phyloP scores from a whole-genome alignment of 768 basidiomycete species.

The Tricholoma terreum region DNA sequence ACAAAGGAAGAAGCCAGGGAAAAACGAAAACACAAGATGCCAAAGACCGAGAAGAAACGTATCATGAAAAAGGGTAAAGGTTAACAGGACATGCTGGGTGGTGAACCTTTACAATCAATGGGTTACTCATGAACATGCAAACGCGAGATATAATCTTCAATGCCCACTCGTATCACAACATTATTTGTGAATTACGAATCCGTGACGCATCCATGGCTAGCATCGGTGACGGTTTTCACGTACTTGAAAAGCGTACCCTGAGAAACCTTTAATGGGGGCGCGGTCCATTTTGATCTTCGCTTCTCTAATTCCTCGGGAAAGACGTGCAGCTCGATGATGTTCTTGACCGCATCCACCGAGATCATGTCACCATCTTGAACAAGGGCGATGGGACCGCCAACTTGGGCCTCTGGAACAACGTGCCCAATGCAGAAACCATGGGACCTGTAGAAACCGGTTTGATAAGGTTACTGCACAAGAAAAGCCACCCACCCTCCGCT shows the following conservation, averaged over 20 bases:
- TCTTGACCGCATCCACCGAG: conserved; percentile 84
- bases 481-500: conserved; percentile 80
- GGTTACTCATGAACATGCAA: background rate
- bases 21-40: conserved; percentile 89
- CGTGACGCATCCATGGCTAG: conserved; percentile 90
- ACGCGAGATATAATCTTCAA: background rate
- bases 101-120: background rate
- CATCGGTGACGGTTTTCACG: conserved; percentile 82
- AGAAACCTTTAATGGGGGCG: conserved; percentile 80
- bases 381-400: conserved; percentile 89
- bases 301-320: conserved; percentile 74
- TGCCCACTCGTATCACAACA: background rate
- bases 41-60: conserved; percentile 92
- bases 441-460: conserved; percentile 51
- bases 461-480: conserved; percentile 10
- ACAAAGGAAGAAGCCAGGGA: conserved; percentile 85
- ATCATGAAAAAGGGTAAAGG: conserved; percentile 60
- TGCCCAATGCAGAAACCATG: conserved; percentile 98
- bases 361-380: conserved; percentile 87
- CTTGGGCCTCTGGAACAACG: conserved; percentile 94
- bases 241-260: conserved; percentile 90
- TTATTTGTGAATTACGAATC: conserved; percentile 51
- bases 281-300: conserved; percentile 71
- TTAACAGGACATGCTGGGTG: background rate
- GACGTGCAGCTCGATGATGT: conserved; percentile 77